phyloP scores from a whole-genome alignment of 306 rosid species.

The Argentina anserina region DNA sequence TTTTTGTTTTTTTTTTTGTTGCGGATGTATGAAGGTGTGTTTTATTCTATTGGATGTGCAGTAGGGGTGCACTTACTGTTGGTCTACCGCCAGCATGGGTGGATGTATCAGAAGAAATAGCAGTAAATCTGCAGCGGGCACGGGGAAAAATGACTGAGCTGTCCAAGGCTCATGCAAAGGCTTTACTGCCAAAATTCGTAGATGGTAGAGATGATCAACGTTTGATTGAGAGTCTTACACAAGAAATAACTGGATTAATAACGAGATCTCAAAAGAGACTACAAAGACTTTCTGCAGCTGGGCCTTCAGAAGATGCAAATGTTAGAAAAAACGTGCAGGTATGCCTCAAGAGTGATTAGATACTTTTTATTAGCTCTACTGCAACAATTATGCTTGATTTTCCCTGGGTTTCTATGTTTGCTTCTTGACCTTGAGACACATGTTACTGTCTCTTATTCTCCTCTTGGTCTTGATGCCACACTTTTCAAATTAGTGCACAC shows the following conservation, averaged over 20 bases:
- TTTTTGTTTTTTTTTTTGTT: not conserved
- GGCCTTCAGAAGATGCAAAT: conserved; percentile 94
- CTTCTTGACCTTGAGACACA: not conserved
- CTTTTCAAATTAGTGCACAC: too few species aligned
- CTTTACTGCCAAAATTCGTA: conserved; percentile 94
- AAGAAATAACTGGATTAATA: conserved; percentile 76
- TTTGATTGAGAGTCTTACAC: conserved; percentile 74
- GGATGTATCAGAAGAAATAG: conserved; percentile 93
- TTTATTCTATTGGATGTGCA: conserved; percentile 36
- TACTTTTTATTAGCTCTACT: not conserved
- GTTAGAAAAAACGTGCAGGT: conserved; percentile 98
- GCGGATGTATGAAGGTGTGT: conserved; percentile 2
- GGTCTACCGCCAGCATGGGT: conserved; percentile 99
- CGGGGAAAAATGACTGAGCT: conserved; percentile 77
- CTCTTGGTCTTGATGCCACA: not conserved
- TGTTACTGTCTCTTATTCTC: not conserved
- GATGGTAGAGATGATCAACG: conserved; percentile 91
- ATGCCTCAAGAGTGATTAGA: conserved; percentile 13
- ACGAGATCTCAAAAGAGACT: conserved; percentile 77
- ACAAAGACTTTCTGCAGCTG: conserved; percentile 69
- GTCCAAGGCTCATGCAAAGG: conserved; percentile 86
- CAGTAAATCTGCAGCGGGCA: conserved; percentile 78
- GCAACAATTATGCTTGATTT: not conserved
- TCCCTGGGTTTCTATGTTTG: not conserved
- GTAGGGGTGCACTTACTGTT: conserved; percentile 65